Conservation (phyloP, 441 rosid genomes). For the Viola pubescens region DNA sequence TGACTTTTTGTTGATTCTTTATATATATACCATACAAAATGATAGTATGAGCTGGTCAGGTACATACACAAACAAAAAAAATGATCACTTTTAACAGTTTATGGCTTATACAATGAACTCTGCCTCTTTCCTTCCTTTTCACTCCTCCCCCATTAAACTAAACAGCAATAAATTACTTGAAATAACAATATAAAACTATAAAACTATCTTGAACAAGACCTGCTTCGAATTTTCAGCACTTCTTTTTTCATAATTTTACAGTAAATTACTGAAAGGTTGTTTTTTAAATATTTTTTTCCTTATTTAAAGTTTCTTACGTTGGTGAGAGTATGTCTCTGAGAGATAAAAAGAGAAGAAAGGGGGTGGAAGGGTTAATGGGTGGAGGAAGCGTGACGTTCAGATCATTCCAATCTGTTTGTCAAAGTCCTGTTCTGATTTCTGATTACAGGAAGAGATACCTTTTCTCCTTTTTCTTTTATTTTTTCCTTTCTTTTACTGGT, state of each 20-base stretch:
- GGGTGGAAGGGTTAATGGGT: not conserved
- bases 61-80: not conserved
- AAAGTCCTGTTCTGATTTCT: not conserved
- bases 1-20: too few relatives aligned
- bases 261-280: not conserved
- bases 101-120: not conserved
- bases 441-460: too few relatives aligned
- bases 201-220: too few relatives aligned
- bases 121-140: not conserved
- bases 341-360: not conserved
- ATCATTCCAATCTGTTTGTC: not conserved
- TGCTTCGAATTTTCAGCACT: conserved; percentile 22
- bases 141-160: too few relatives aligned
- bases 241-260: not conserved
- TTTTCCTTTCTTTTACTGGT: too few relatives aligned
- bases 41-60: too few relatives aligned
- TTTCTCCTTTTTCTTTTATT: too few relatives aligned
- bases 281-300: not conserved
- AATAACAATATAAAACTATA: too few relatives aligned
- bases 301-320: not conserved
- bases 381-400: conserved; percentile 2
- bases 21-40: too few relatives aligned
- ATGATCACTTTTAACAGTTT: not conserved
- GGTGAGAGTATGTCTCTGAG: not conserved
- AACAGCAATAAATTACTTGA: too few relatives aligned